Evolutionary conservation across 2,329 filamentous ascomycete genomes (phyloP).

Genomic region (Helminthosporium solani): DNA sequence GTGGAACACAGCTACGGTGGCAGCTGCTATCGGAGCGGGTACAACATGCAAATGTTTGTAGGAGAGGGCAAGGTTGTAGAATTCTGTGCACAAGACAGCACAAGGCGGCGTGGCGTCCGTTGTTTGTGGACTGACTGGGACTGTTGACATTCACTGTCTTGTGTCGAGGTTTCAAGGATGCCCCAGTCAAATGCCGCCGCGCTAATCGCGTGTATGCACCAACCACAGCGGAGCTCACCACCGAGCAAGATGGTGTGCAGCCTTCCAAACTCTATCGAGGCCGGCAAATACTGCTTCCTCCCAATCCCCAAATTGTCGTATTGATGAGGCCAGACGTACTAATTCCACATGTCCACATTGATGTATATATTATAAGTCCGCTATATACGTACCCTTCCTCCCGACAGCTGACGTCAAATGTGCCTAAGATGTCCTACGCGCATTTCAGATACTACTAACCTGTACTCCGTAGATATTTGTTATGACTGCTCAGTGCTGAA

Average conservation of each 20-base stretch:
- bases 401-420: too few relatives aligned
- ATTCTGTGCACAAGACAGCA: slow-evolving; percentile 3
- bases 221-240: slow-evolving; percentile 1
- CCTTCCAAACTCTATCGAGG: not conserved
- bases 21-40: slow-evolving; percentile 35
- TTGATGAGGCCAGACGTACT: too few relatives aligned
- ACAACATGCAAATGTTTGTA: slow-evolving; percentile 28
- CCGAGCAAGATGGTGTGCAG: not conserved
- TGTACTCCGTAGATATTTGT: too few relatives aligned
- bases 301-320: too few relatives aligned
- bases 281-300: too few relatives aligned
- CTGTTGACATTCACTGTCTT: slow-evolving; percentile 29
- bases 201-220: not conserved
- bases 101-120: slow-evolving; percentile 23
- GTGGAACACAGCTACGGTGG: slow-evolving; percentile 26
- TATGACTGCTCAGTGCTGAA: slow-evolving; percentile 11
- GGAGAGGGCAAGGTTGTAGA: not conserved
- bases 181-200: slow-evolving; percentile 2
- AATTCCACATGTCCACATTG: too few relatives aligned
- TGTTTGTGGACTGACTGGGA: slow-evolving; percentile 15
- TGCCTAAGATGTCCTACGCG: too few relatives aligned
- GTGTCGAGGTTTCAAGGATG: slow-evolving; percentile 17
- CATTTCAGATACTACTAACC: too few relatives aligned
- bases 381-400: too few relatives aligned
- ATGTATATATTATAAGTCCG: too few relatives aligned